These are phyloP conservation scores for Pseudogymnoascus pannorum DNA, from an alignment of 2,329 filamentous ascomycete genomes.

Conservation along the genomic window DNA sequence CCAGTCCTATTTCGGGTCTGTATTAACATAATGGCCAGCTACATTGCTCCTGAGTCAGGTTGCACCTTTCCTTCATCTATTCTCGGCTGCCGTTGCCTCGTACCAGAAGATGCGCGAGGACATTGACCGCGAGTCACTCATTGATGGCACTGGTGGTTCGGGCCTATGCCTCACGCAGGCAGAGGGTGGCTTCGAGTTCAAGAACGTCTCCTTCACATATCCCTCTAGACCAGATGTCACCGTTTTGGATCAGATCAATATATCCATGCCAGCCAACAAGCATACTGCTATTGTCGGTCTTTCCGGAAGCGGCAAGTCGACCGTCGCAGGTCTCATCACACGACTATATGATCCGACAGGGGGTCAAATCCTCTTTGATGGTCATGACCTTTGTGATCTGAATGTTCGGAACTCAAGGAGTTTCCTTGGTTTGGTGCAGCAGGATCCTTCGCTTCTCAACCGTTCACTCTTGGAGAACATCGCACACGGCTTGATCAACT, in stretches of 20 bases:
- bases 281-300: conserved; percentile 51
- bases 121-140: conserved; percentile 18
- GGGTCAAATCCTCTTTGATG: conserved; percentile 33
- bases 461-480: conserved; percentile 43
- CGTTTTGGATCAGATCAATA: conserved; percentile 33
- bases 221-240: conserved; percentile 32
- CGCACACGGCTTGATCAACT: conserved; percentile 38
- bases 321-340: conserved; percentile 46
- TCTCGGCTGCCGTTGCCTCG: conserved; percentile 49
- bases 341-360: conserved; percentile 50
- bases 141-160: conserved; percentile 17
- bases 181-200: conserved; percentile 30
- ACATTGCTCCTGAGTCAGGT: conserved; percentile 55
- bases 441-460: conserved; percentile 25
- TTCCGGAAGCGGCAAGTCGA: conserved; percentile 52
- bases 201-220: conserved; percentile 35
- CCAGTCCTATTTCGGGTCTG: not conserved
- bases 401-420: conserved; percentile 38
- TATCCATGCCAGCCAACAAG: conserved; percentile 36
- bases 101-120: conserved; percentile 44
- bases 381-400: conserved; percentile 29
- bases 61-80: conserved; percentile 54
- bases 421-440: conserved; percentile 23
- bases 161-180: conserved; percentile 15
- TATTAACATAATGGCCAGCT: conserved; percentile 12